These are phyloP conservation scores for Saccharomycopsis amapae DNA, from an alignment of 805 yeast species.

Conservation along the genomic window DNA sequence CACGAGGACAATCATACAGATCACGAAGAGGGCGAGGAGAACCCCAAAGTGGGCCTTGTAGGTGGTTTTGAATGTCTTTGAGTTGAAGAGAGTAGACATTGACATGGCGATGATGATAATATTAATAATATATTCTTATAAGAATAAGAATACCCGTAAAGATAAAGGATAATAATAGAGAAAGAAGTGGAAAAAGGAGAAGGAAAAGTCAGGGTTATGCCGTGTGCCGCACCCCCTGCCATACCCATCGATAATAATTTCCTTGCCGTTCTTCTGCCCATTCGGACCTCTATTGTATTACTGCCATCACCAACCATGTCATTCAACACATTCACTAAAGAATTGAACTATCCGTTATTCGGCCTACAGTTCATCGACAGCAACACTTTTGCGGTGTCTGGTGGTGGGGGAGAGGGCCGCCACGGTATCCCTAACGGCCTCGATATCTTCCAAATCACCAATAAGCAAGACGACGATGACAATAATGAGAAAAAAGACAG, in stretches of 20 bases:
- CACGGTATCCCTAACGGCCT: constrained; percentile 85
- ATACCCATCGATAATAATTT: too few relatives aligned
- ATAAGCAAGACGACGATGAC: neutral
- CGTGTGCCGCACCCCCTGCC: too few relatives aligned
- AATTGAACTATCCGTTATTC: constrained; percentile 66
- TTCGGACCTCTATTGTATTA: too few relatives aligned
- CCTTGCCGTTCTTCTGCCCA: too few relatives aligned
- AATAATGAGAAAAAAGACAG: neutral
- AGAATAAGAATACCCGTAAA: too few relatives aligned
- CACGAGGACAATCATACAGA: constrained; percentile 10
- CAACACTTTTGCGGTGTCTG: constrained; percentile 61
- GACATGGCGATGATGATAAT: too few relatives aligned
- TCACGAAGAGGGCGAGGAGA: constrained; percentile 11
- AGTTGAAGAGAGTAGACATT: constrained; percentile 10
- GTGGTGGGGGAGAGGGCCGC: constrained; percentile 96
- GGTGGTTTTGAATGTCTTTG: constrained; percentile 28
- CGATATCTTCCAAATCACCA: constrained; percentile 11
- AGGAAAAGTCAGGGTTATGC: too few relatives aligned
- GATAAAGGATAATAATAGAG: too few relatives aligned
- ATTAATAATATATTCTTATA: too few relatives aligned
- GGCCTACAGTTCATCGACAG: constrained; percentile 65
- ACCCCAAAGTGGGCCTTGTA: constrained; percentile 12
- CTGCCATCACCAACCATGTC: constrained; percentile 5
- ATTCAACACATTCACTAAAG: constrained; percentile 6
- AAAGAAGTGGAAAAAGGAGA: too few relatives aligned